Conservation (phyloP, 176 grass and related monocot genomes). For the Carex cristatella region DNA sequence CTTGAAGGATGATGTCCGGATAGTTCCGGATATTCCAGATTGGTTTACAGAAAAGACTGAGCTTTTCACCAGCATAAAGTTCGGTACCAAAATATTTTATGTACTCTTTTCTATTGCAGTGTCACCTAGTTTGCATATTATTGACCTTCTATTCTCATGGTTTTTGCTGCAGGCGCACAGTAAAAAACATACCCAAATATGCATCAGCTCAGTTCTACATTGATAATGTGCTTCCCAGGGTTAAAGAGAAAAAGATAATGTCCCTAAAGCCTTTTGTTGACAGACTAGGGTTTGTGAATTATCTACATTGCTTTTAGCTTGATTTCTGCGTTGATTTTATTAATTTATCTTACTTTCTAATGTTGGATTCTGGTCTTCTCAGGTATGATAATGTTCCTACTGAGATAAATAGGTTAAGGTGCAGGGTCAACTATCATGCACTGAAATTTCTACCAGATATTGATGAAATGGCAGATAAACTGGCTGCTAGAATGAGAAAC, state of each 20-base stretch:
- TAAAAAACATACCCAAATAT: conserved; percentile 99
- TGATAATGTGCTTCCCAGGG: conserved; percentile 97
- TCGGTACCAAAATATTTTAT: conserved; percentile 13
- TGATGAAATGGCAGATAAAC: conserved; percentile 93
- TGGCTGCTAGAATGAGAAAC: conserved; percentile 88
- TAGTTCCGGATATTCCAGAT: conserved; percentile 83
- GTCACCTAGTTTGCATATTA: neutral
- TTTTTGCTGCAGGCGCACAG: conserved; percentile 52
- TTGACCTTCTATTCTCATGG: neutral
- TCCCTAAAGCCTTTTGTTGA: conserved; percentile 96
- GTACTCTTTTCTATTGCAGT: conserved; percentile 13
- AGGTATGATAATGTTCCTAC: conserved; percentile 99
- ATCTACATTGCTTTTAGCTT: conserved; percentile 7
- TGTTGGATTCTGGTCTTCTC: conserved; percentile 22
- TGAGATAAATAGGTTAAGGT: conserved; percentile 91
- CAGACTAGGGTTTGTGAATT: conserved; percentile 76
- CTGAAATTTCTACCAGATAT: conserved; percentile 96
- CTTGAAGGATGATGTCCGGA: conserved; percentile 92
- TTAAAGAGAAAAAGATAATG: conserved; percentile 99
- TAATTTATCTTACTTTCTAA: conserved; percentile 14
- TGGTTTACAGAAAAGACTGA: conserved; percentile 96
- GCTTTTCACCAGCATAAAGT: conserved; percentile 98
- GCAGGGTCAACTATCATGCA: conserved; percentile 97
- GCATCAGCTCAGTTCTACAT: conserved; percentile 93
- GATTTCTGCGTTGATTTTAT: neutral